Evolutionary conservation across 2,329 filamentous ascomycete species (phyloP).

Genomic region (Epichloe sp.): DNA sequence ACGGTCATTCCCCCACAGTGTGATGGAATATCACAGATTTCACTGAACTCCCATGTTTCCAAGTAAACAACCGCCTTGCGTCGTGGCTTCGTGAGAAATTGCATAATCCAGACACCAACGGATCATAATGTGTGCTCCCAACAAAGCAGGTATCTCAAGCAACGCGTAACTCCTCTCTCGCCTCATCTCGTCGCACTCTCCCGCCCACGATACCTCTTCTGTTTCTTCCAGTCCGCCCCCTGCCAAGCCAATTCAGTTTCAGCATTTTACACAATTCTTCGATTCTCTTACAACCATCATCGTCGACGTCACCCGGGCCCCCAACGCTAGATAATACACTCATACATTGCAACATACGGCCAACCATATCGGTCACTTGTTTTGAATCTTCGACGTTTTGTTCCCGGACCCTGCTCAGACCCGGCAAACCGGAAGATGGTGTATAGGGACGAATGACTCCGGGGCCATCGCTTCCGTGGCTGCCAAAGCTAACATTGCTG

Average conservation of each 20-base stretch:
- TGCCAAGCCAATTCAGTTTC: slow-evolving; percentile 93
- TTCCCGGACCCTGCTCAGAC: slow-evolving; percentile 34
- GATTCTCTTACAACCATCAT: slow-evolving; percentile 65
- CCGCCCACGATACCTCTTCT: slow-evolving; percentile 77
- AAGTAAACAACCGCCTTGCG: too few relatives aligned
- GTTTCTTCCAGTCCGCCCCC: slow-evolving; percentile 80
- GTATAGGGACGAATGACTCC: slow-evolving; percentile 36
- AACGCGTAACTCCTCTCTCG: slow-evolving; percentile 29
- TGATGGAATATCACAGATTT: too few relatives aligned
- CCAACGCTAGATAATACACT: slow-evolving; percentile 72
- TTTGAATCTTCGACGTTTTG: slow-evolving; percentile 55
- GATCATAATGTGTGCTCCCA: not conserved
- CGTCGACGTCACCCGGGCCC: slow-evolving; percentile 42
- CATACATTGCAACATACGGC: slow-evolving; percentile 91
- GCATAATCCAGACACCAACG: too few relatives aligned
- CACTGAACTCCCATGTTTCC: too few relatives aligned
- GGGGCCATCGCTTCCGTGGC: slow-evolving; percentile 33
- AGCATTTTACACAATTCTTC: slow-evolving; percentile 74
- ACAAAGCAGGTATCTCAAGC: slow-evolving; percentile 11
- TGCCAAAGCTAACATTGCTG: slow-evolving; percentile 64
- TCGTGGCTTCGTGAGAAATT: too few relatives aligned
- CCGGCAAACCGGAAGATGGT: slow-evolving; percentile 24
- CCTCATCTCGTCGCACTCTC: slow-evolving; percentile 34
- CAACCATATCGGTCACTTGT: slow-evolving; percentile 86
- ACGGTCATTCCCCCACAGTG: too few relatives aligned